Evolutionary conservation across 352 stramenopile genomes (phyloP), one percentile per base, ranked within the genome.

Genomic region (Phytophthora quininea): DNA sequence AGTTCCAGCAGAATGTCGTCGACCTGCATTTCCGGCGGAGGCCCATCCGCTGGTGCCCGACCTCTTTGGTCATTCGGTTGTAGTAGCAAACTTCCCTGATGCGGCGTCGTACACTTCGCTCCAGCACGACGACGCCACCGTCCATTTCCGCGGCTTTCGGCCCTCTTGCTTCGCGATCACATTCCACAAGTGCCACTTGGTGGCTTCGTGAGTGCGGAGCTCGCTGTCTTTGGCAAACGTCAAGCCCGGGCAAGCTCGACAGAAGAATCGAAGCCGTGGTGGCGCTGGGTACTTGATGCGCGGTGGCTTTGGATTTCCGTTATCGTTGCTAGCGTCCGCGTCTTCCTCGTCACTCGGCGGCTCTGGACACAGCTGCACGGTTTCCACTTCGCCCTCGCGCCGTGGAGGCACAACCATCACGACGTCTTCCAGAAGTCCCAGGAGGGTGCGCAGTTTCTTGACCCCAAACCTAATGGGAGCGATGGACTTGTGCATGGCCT

Each of bases 111-210:
- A 93, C 33, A 74, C 83, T 54, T 95, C 86, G 38, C 71, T 86
- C 86, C 86, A 95, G 48, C 79, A 92, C n/a, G 71, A 84, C 37
- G 81, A 79, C 33, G 77, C 73, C 27, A 91, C 47, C 37, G 80
- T 91, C 69, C 73, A 93, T 45, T 80, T 82, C 10, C 45, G 73
- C 5, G 79, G 75, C 48, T 73, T 57, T 7, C 69, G 67, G 31
- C 71, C 76, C 51, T 79, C 60, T 8, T 48, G 53, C 19, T 90
- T 82, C 6, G 80, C 72, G 40, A 64, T 7, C 9, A 82, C 19
- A 54, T 95, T 95, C 83, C 81, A 91, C n/a, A 60, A 75, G 52
- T 95, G 86, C 86, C 86, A 95, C 60, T 91, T 89, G n/a, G 84
- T 92, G 37, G 73, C 69, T 57, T 92, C 82, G 58, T 94, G 86